Evolutionary conservation across 164 flowering plant species (phyloP).

Genomic region (Echeveria elegans): DNA sequence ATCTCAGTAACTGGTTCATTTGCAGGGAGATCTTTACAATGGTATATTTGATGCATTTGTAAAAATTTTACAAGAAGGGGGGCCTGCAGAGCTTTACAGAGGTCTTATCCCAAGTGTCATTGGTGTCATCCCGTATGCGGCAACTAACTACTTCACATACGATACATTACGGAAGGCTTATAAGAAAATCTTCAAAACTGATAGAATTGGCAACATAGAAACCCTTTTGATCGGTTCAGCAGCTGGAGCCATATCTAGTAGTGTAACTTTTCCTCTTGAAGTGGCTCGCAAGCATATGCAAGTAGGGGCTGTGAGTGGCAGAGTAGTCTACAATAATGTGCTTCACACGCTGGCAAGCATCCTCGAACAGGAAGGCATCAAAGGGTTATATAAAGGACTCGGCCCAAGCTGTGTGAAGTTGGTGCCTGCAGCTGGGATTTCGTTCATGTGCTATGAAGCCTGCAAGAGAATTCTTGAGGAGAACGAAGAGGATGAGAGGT

Average conservation of each 20-base stretch:
- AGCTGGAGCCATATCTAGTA: conserved; percentile 47
- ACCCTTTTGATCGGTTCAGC: conserved; percentile 43
- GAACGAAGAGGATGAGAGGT: conserved; percentile 26
- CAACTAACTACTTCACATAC: conserved; percentile 85
- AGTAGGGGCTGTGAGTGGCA: conserved; percentile 39
- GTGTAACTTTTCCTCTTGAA: conserved; percentile 46
- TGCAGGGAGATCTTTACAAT: conserved; percentile 68
- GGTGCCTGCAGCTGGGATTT: conserved; percentile 50
- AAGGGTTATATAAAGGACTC: conserved; percentile 37
- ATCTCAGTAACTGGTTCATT: too few species aligned
- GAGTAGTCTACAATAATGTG: conserved; percentile 35
- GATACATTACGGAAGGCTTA: conserved; percentile 70
- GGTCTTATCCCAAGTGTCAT: conserved; percentile 91
- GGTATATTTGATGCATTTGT: conserved; percentile 74
- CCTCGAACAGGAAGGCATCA: conserved; percentile 36
- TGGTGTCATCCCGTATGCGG: conserved; percentile 94
- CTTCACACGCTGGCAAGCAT: conserved; percentile 37
- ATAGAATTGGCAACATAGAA: conserved; percentile 47
- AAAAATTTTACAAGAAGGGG: conserved; percentile 71
- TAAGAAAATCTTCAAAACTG: conserved; percentile 34
- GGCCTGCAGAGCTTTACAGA: conserved; percentile 76
- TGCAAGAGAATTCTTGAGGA: conserved; percentile 42
- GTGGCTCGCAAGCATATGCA: conserved; percentile 55
- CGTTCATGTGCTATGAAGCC: conserved; percentile 53
- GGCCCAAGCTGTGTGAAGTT: conserved; percentile 51